A percentile compares a stretch with the other conserved stretches of the same genome.
Evolutionary conservation across 257 asterid species (phyloP).

Genomic region (Cynanchum wilfordii): DNA sequence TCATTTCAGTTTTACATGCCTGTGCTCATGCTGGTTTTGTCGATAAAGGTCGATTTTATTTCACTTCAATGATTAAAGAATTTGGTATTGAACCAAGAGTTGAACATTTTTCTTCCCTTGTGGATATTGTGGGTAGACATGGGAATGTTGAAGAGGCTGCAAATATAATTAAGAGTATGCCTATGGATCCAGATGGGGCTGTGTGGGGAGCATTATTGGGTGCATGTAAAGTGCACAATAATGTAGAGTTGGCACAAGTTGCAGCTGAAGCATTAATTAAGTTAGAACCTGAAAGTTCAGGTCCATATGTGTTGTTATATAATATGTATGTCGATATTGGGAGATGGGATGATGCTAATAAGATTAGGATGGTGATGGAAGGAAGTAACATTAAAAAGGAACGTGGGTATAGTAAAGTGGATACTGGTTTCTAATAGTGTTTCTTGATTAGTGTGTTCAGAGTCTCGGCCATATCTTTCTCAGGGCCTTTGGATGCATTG

Average conservation of each 20-base stretch:
- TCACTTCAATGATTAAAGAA: constrained; percentile 55
- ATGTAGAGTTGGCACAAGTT: constrained; percentile 53
- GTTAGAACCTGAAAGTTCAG: constrained; percentile 74
- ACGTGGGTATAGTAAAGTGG: constrained; percentile 59
- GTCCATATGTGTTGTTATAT: constrained; percentile 58
- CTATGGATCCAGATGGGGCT: constrained; percentile 59
- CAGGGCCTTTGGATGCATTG: no score
- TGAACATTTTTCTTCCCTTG: constrained; percentile 76
- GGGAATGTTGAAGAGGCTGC: constrained; percentile 72
- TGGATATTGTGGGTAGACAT: constrained; percentile 63
- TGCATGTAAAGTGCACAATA: constrained; percentile 67
- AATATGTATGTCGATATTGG: constrained; percentile 69
- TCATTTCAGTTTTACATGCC: constrained; percentile 74
- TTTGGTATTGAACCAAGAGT: constrained; percentile 65
- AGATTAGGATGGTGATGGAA: constrained; percentile 58
- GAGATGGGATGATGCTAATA: constrained; percentile 77
- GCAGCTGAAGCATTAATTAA: constrained; percentile 66
- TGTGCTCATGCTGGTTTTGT: constrained; percentile 82
- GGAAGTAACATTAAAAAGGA: constrained; percentile 45
- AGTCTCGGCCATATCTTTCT: no score
- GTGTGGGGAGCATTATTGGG: constrained; percentile 90
- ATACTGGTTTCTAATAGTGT: constrained; percentile 21
- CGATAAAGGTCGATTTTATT: constrained; percentile 50
- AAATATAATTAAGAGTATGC: constrained; percentile 51
- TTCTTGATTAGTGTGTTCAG: background rate